These are phyloP conservation scores for Tricharina praecox DNA, from an alignment of 495 filamentous ascomycete genomes.

Conservation along the genomic window DNA sequence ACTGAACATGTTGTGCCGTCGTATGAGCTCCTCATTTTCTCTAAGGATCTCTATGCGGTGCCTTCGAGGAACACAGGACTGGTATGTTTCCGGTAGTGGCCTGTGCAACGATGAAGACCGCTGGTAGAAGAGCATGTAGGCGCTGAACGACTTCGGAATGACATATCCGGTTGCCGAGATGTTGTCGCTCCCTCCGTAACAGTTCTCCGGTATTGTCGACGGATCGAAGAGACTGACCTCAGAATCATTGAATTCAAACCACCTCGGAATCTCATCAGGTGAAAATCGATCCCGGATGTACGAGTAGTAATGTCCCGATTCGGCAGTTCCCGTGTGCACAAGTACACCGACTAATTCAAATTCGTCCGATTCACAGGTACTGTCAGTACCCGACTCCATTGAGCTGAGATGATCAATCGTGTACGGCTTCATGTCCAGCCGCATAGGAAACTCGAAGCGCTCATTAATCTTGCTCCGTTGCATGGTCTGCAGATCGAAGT, in stretches of 20 bases:
- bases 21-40: conserved; percentile 56
- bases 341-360: conserved; percentile 88
- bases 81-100: neutral
- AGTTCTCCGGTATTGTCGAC: conserved; percentile 48
- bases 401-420: conserved; percentile 72
- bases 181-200: conserved; percentile 61
- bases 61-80: neutral
- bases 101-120: conserved; percentile 44
- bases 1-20: conserved; percentile 69
- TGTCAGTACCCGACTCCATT: conserved; percentile 30
- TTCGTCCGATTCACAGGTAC: conserved; percentile 36
- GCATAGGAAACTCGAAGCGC: conserved; percentile 67
- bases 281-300: conserved; percentile 61
- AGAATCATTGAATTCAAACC: conserved; percentile 92
- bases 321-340: conserved; percentile 81
- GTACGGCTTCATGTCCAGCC: conserved; percentile 81
- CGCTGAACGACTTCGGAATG: conserved; percentile 57
- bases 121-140: conserved; percentile 97
- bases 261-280: conserved; percentile 35
- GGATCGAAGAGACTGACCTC: conserved; percentile 61
- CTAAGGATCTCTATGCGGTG: conserved; percentile 33
- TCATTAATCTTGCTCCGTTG: conserved; percentile 91
- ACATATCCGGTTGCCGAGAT: conserved; percentile 28
- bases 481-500: conserved; percentile 75
- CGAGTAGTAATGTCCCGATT: conserved; percentile 95